Evolutionary conservation across 1,139 yeast species (phyloP).

Genomic region (Komagataea norvegica): DNA sequence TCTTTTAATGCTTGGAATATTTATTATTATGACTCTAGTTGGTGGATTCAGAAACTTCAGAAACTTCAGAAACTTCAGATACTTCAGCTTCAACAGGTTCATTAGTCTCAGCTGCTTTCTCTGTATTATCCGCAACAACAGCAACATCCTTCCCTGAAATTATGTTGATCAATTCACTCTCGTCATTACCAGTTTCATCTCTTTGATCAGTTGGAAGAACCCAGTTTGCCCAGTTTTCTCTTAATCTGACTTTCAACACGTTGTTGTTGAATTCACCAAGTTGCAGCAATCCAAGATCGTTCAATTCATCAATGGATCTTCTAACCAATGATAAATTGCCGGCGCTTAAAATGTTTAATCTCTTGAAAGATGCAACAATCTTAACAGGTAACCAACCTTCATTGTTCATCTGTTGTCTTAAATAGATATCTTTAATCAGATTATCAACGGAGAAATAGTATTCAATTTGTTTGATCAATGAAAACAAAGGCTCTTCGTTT

Average conservation of each 20-base stretch:
- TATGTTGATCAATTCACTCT: conserved; percentile 17
- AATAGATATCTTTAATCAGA: conserved; percentile 71
- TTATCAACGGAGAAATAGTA: conserved; percentile 89
- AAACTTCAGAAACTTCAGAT: no score
- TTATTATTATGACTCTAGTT: no score
- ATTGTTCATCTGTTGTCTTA: conserved; percentile 75
- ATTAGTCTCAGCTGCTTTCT: conserved; percentile 3
- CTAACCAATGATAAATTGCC: conserved; percentile 44
- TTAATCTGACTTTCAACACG: conserved; percentile 38
- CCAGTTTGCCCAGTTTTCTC: conserved; percentile 42
- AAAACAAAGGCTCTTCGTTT: conserved; percentile 20
- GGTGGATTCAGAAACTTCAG: no score
- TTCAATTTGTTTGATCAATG: conserved; percentile 57
- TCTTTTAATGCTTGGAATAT: no score
- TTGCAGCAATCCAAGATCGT: conserved; percentile 30
- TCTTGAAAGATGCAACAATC: conserved; percentile 64
- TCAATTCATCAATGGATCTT: conserved; percentile 45
- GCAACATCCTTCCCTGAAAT: conserved; percentile 4
- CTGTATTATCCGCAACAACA: no score
- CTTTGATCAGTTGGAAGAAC: conserved; percentile 46
- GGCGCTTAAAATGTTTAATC: conserved; percentile 57
- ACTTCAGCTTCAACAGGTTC: neutral
- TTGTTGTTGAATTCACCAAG: conserved; percentile 25
- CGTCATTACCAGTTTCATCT: conserved; percentile 36
- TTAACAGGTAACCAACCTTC: conserved; percentile 67